These are phyloP conservation scores for Arctium lappa DNA, from an alignment of 129 eudicot species.

Conservation along the genomic window DNA sequence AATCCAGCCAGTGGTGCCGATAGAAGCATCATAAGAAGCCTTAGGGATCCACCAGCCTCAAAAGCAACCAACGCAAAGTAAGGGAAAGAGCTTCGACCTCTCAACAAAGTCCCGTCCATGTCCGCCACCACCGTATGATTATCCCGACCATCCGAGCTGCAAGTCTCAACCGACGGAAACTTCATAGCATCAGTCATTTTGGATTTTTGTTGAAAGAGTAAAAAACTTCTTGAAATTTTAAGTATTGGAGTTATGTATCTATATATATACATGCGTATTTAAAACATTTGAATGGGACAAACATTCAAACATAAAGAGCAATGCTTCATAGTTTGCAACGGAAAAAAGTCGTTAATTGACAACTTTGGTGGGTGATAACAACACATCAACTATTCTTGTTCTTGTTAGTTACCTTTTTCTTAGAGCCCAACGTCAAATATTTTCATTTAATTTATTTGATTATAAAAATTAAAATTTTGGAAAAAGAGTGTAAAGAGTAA, in stretches of 20 bases:
- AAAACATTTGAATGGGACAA: conserved; percentile 1
- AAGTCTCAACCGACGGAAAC: conserved; percentile 40
- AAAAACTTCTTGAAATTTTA: conserved; percentile 4
- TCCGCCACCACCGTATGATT: conserved; percentile 57
- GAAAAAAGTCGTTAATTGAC: conserved; percentile 25
- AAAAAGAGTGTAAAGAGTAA: too few relatives aligned
- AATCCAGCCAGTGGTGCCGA: conserved; percentile 46
- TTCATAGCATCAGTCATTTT: conserved; percentile 8
- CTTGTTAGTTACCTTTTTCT: conserved; percentile 13
- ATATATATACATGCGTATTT: not conserved
- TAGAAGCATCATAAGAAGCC: conserved; percentile 49
- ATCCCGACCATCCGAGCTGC: conserved; percentile 40
- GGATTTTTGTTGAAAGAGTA: not conserved
- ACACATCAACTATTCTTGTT: conserved; percentile 29
- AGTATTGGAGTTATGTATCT: not conserved
- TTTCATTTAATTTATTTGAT: not conserved
- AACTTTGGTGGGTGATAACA: conserved; percentile 34
- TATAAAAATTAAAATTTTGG: too few relatives aligned
- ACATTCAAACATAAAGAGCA: conserved; percentile 6
- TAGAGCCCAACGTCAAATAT: conserved; percentile 15
- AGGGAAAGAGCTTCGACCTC: conserved; percentile 68
- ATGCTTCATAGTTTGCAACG: conserved; percentile 29
- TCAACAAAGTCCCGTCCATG: conserved; percentile 58
- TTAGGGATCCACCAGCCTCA: conserved; percentile 51
- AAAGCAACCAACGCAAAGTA: conserved; percentile 66